Evolutionary conservation across 2,329 filamentous ascomycete genomes (phyloP).

Genomic region (Colletotrichum orbiculare): DNA sequence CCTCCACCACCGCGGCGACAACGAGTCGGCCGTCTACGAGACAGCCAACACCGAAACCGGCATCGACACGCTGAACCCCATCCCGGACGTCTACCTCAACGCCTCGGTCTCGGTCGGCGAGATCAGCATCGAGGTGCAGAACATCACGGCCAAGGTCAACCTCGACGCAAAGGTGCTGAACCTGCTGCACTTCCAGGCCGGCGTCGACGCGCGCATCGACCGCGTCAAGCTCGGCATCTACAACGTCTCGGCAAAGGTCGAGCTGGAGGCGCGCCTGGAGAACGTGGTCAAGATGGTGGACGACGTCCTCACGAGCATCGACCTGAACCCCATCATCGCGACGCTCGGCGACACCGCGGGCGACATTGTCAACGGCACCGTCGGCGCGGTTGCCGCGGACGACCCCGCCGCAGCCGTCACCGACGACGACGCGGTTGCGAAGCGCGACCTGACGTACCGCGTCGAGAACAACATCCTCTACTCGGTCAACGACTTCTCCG

Average conservation of each 20-base stretch:
- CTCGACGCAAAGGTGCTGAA: conserved; percentile 68
- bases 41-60: conserved; percentile 60
- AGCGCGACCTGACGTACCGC: conserved; percentile 53
- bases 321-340: conserved; percentile 69
- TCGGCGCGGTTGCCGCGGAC: conserved; percentile 29
- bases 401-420: too few species aligned
- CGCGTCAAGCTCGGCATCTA: conserved; percentile 66
- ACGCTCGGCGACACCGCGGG: conserved; percentile 62
- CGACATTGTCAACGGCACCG: conserved; percentile 54
- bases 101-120: conserved; percentile 67
- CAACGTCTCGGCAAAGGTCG: conserved; percentile 67
- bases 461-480: conserved; percentile 69
- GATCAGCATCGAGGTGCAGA: conserved; percentile 68
- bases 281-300: conserved; percentile 70
- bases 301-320: conserved; percentile 67
- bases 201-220: conserved; percentile 68
- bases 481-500: conserved; percentile 69
- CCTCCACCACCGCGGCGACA: conserved; percentile 61
- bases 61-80: conserved; percentile 53
- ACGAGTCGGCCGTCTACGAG: conserved; percentile 62
- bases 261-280: conserved; percentile 68
- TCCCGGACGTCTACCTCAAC: conserved; percentile 71
- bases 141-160: conserved; percentile 70
- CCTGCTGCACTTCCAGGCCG: conserved; percentile 69
- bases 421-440: conserved; percentile 30